Evolutionary conservation across 176 grass and related monocot species (phyloP).

Genomic region (Avena eriantha): DNA sequence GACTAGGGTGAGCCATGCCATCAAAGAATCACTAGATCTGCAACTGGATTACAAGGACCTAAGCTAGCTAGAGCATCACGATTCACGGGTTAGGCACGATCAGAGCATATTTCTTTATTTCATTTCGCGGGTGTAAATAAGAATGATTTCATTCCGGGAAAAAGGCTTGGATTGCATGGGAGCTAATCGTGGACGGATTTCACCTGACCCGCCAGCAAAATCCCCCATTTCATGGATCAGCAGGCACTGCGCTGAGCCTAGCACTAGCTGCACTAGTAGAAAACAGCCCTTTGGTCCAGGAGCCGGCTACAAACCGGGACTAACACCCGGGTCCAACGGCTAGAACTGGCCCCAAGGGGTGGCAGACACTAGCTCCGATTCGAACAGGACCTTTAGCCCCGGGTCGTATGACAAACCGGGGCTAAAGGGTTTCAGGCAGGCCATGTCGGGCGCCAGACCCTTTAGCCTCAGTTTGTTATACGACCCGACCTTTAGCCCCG

Average conservation of each 20-base stretch:
- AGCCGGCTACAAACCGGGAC: too few species aligned
- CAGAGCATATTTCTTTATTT: not conserved
- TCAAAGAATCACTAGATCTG: not conserved
- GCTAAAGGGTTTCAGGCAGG: too few species aligned
- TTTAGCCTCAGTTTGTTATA: too few species aligned
- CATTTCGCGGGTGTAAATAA: not conserved
- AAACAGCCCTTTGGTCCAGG: too few species aligned
- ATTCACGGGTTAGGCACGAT: not conserved
- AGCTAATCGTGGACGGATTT: conserved; percentile 59
- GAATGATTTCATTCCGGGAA: conserved; percentile 65
- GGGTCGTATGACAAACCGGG: too few species aligned
- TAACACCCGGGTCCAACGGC: too few species aligned
- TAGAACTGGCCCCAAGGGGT: too few species aligned
- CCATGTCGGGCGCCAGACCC: too few species aligned
- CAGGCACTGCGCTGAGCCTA: not conserved
- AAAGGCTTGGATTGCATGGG: conserved; percentile 37
- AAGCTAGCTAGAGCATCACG: conserved; percentile 24
- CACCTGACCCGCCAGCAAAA: conserved; percentile 41
- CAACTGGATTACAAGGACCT: not conserved
- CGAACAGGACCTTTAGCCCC: too few species aligned
- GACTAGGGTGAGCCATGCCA: not conserved
- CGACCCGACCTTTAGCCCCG: too few species aligned
- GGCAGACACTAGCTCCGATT: too few species aligned
- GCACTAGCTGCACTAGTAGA: not conserved
- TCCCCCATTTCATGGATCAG: conserved; percentile 74